phyloP scores from a whole-genome alignment of 2,329 filamentous ascomycete genomes.

The Chaetomium sp. region DNA sequence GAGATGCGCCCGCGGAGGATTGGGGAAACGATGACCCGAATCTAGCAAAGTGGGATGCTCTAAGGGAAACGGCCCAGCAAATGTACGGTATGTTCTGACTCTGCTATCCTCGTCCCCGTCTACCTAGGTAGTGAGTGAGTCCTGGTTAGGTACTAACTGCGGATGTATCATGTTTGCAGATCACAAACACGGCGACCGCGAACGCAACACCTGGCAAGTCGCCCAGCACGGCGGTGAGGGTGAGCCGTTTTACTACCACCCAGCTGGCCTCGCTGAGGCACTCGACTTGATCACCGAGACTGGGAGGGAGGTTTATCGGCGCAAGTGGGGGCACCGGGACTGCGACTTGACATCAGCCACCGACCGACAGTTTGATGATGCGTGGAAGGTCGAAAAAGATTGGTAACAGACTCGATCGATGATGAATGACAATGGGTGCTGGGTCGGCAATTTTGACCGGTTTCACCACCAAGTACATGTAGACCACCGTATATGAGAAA shows the following conservation, averaged over 20 bases:
- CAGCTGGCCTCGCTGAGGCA: conserved; percentile 48
- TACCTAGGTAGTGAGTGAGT: too few relatives aligned
- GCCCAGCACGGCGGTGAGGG: conserved; percentile 54
- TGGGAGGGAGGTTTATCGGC: conserved; percentile 46
- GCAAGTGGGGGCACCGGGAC: conserved; percentile 48
- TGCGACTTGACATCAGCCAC: conserved; percentile 39
- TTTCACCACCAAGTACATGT: too few relatives aligned
- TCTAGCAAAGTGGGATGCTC: conserved; percentile 30
- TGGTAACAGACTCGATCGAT: conserved; percentile 32
- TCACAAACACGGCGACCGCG: conserved; percentile 46
- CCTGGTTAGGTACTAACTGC: neutral
- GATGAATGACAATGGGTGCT: neutral
- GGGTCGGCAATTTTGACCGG: too few relatives aligned
- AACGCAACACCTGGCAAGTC: conserved; percentile 56
- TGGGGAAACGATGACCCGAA: conserved; percentile 34
- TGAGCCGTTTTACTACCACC: conserved; percentile 56
- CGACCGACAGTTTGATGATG: conserved; percentile 40
- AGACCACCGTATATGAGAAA: too few relatives aligned
- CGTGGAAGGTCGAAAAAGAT: conserved; percentile 44
- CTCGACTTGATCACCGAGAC: conserved; percentile 51
- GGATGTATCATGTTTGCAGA: conserved; percentile 27
- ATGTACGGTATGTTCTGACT: conserved; percentile 41
- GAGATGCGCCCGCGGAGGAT: conserved; percentile 20
- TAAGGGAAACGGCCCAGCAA: conserved; percentile 37
- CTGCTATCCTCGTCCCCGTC: neutral